Conservation (phyloP, 495 filamentous ascomycete species). For the Penicillium pulvis region DNA sequence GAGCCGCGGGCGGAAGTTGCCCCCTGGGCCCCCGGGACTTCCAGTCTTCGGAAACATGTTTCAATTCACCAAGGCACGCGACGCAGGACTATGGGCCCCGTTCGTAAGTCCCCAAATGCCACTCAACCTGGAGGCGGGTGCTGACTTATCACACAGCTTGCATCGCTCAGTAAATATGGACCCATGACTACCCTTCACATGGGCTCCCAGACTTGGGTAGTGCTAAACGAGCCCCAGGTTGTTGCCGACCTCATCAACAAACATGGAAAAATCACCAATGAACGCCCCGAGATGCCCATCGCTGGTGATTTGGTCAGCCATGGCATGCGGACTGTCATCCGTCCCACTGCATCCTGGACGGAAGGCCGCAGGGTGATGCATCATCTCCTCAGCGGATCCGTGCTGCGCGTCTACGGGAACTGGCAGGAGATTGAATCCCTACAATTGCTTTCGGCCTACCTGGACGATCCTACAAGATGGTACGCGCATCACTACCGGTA, state of each 20-base stretch:
- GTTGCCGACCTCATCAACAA: constrained; percentile 38
- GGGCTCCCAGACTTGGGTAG: constrained; percentile 38
- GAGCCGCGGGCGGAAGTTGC: too few relatives aligned
- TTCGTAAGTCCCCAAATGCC: too few relatives aligned
- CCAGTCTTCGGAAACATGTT: too few relatives aligned
- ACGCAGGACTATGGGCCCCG: too few relatives aligned
- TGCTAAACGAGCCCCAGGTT: constrained; percentile 37
- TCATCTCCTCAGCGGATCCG: constrained; percentile 37
- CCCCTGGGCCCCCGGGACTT: too few relatives aligned
- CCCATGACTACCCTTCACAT: constrained; percentile 40
- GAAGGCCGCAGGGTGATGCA: constrained; percentile 46
- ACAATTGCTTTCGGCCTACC: constrained; percentile 39
- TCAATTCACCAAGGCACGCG: too few relatives aligned
- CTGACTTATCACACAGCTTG: neutral
- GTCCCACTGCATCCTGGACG: constrained; percentile 29
- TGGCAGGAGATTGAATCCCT: constrained; percentile 45
- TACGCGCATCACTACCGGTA: constrained; percentile 46
- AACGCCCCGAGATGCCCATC: constrained; percentile 34
- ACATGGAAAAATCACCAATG: constrained; percentile 34
- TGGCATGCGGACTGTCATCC: constrained; percentile 30
- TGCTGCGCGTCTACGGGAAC: constrained; percentile 33
- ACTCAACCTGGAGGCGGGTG: too few relatives aligned
- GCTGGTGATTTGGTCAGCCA: constrained; percentile 39
- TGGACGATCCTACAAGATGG: constrained; percentile 37
- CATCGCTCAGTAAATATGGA: constrained; percentile 28